A percentile compares a stretch with the other conserved stretches of the same genome.
Evolutionary conservation across 2,329 filamentous ascomycete genomes (phyloP).

Genomic region (Fusarium ramigenum): DNA sequence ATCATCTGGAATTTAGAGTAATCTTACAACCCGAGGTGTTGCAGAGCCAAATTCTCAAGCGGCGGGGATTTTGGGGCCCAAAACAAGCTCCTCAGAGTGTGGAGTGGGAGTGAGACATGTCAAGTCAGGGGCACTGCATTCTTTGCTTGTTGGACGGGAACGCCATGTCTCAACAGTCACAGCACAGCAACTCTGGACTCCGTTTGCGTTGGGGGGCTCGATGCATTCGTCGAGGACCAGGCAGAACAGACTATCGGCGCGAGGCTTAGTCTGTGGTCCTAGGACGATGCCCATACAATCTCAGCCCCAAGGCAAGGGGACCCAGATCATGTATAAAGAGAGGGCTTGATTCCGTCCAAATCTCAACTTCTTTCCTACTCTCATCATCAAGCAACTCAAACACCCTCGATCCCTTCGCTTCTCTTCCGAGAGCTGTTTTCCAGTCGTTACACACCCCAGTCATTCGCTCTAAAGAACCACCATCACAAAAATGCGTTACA

Average conservation of each 20-base stretch:
- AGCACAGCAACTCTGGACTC: not conserved
- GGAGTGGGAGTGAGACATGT: constrained; percentile 38
- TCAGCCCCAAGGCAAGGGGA: constrained; percentile 3
- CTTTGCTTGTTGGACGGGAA: constrained; percentile 27
- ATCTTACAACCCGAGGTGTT: constrained; percentile 22
- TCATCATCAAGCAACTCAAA: constrained; percentile 37
- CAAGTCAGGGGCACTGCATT: constrained; percentile 33
- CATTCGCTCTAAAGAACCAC: constrained; percentile 38
- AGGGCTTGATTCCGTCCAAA: constrained; percentile 31
- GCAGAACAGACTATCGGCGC: not conserved
- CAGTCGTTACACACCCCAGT: constrained; percentile 40
- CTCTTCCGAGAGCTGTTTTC: constrained; percentile 42
- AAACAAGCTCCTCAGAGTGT: not conserved
- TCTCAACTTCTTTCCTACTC: constrained; percentile 20
- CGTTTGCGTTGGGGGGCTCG: not conserved
- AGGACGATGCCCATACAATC: constrained; percentile 13
- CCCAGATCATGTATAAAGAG: constrained; percentile 43
- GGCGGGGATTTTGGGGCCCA: constrained; percentile 21
- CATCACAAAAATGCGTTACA: constrained; percentile 42
- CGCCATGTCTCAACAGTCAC: constrained; percentile 40
- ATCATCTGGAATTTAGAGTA: constrained; percentile 36
- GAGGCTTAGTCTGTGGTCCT: constrained; percentile 16
- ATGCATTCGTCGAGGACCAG: constrained; percentile 33
- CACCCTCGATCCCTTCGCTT: constrained; percentile 47
- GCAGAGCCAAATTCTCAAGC: not conserved